Percentiles rank a stretch among this genome's conserved stretches.
Evolutionary conservation across 352 stramenopile genomes (phyloP).

Genomic region (Phytophthora lateralis): DNA sequence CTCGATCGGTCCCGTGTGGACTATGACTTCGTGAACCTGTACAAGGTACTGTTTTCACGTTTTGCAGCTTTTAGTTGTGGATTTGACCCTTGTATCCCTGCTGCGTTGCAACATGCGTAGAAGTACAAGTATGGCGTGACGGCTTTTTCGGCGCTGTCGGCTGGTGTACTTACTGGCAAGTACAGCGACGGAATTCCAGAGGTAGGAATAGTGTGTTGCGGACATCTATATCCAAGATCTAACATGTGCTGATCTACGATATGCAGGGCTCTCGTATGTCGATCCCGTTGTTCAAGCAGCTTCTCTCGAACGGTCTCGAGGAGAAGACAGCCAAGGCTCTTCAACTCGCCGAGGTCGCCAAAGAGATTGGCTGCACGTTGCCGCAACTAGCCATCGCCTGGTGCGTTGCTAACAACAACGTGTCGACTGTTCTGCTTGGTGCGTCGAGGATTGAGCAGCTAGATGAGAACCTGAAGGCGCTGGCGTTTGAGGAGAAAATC

Average conservation of each 20-base stretch:
- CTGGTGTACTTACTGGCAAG: constrained; percentile 73
- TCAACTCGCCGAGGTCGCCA: constrained; percentile 38
- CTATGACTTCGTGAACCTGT: constrained; percentile 64
- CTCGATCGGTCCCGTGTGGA: constrained; percentile 68
- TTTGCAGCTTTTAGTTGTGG: neutral
- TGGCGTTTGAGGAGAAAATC: constrained; percentile 54
- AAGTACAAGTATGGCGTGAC: constrained; percentile 75
- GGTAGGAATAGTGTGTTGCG: constrained; percentile 6
- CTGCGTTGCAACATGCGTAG: constrained; percentile 13
- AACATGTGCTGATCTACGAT: constrained; percentile 10
- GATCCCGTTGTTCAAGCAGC: constrained; percentile 38
- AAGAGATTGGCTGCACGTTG: constrained; percentile 54
- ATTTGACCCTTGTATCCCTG: neutral
- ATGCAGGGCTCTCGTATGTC: constrained; percentile 51
- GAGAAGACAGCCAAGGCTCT: constrained; percentile 43
- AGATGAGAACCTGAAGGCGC: constrained; percentile 61
- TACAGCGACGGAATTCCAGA: constrained; percentile 59
- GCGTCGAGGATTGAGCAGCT: constrained; percentile 61
- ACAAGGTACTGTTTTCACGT: constrained; percentile 37
- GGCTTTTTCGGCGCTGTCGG: constrained; percentile 60
- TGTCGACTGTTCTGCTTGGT: constrained; percentile 60
- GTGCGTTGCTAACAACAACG: constrained; percentile 59
- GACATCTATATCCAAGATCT: neutral
- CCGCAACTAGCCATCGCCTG: constrained; percentile 62
- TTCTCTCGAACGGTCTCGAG: constrained; percentile 42